Evolutionary conservation across 2,329 filamentous ascomycete species (phyloP).

Genomic region (Cryphonectria japonica): DNA sequence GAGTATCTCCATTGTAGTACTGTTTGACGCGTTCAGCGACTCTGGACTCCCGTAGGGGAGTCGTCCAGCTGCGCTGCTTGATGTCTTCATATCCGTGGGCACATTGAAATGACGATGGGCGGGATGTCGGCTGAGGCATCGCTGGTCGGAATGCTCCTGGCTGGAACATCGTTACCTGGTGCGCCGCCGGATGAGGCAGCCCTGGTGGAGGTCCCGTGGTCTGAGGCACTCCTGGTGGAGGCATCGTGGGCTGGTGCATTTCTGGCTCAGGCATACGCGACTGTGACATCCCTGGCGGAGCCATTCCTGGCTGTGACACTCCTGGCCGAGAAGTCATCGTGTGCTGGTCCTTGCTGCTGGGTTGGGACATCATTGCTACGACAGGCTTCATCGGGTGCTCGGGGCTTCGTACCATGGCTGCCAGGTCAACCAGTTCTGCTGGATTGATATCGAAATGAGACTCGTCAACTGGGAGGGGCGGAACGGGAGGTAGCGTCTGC

Average conservation of each 20-base stretch:
- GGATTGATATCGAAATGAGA: not conserved
- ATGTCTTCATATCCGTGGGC: not conserved
- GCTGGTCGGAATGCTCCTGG: too few species aligned
- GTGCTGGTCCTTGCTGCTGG: not conserved
- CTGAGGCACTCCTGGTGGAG: not conserved
- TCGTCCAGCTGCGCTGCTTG: conserved; percentile 3
- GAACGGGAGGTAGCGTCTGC: conserved; percentile 32
- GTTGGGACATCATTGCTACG: not conserved
- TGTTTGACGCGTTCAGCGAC: conserved; percentile 32
- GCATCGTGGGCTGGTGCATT: not conserved
- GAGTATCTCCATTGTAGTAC: conserved; percentile 41
- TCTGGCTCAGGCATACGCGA: too few species aligned
- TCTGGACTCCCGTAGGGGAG: conserved; percentile 1
- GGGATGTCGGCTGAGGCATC: not conserved
- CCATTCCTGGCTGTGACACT: not conserved
- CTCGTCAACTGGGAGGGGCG: conserved; percentile 1
- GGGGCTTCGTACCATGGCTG: not conserved
- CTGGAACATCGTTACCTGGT: too few species aligned
- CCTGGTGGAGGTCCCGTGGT: too few species aligned
- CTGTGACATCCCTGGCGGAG: not conserved
- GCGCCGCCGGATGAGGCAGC: not conserved
- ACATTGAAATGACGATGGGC: not conserved
- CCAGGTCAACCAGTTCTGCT: not conserved
- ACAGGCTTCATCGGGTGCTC: not conserved
- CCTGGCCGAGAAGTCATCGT: not conserved